These are phyloP conservation scores for Rhizopus sp. DNA, from an alignment of 371 early-diverging fungal species.

Conservation along the genomic window DNA sequence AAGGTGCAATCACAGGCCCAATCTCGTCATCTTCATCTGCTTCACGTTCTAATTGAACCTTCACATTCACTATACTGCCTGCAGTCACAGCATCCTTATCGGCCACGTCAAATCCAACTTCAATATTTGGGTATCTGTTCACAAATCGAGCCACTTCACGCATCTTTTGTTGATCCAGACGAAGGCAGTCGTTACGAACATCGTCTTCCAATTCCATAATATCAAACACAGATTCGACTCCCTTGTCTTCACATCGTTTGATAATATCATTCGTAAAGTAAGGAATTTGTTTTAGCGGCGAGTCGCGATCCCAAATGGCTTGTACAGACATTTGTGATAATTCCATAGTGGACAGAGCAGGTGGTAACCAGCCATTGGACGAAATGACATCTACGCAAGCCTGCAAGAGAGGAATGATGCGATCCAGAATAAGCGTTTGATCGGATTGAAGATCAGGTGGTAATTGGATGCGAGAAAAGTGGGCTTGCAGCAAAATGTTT, in stretches of 20 bases:
- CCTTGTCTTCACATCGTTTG: slow-evolving; percentile 63
- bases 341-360: slow-evolving; percentile 94
- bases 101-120: slow-evolving; percentile 73
- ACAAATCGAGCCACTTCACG: slow-evolving; percentile 85
- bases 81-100: slow-evolving; percentile 63
- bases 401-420: slow-evolving; percentile 84
- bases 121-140: slow-evolving; percentile 94
- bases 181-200: slow-evolving; percentile 72
- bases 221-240: slow-evolving; percentile 89
- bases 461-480: slow-evolving; percentile 88
- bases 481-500: slow-evolving; percentile 90
- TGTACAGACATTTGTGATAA: slow-evolving; percentile 95
- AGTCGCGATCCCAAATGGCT: slow-evolving; percentile 95
- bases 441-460: slow-evolving; percentile 93
- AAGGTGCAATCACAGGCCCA: slow-evolving; percentile 88
- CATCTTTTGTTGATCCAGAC: slow-evolving; percentile 65
- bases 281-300: slow-evolving; percentile 91
- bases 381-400: slow-evolving; percentile 95
- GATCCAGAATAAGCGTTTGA: slow-evolving; percentile 70
- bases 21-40: slow-evolving; percentile 61
- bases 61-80: slow-evolving; percentile 64
- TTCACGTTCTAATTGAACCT: slow-evolving; percentile 80
- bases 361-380: slow-evolving; percentile 88
- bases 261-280: slow-evolving; percentile 74
- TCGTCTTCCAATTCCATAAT: slow-evolving; percentile 92